A percentile compares a stretch with the other conserved stretches of the same genome.
Conservation (phyloP, 73 alveolate species). For the Paramecium sexaurelia region DNA sequence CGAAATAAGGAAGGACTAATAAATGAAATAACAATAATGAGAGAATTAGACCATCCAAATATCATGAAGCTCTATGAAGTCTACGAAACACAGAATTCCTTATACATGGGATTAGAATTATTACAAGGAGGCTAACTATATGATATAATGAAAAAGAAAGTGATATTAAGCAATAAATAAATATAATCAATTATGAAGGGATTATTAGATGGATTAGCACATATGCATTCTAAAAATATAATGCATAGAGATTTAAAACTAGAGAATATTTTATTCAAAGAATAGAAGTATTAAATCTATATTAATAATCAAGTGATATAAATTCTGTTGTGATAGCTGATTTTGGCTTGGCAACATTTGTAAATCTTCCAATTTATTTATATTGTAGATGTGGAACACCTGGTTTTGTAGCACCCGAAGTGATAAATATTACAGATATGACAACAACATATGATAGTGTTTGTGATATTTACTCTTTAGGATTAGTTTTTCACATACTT, state of each 20-base stretch:
- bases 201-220: constrained; percentile 60
- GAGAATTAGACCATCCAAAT: constrained; percentile 63
- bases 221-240: constrained; percentile 60
- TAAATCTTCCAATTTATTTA: constrained; percentile 36
- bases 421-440: constrained; percentile 62
- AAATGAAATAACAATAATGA: constrained; percentile 64
- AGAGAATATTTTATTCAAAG: constrained; percentile 59
- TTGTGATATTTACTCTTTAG: constrained; percentile 62
- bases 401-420: constrained; percentile 71
- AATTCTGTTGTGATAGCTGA: constrained; percentile 63
- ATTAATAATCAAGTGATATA: not conserved
- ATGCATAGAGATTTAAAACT: constrained; percentile 67
- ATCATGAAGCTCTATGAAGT: constrained; percentile 65
- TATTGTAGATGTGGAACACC: constrained; percentile 70
- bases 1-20: constrained; percentile 56
- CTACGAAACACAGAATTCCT: constrained; percentile 60
- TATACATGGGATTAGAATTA: constrained; percentile 63
- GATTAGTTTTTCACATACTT: constrained; percentile 63
- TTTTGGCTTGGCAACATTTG: constrained; percentile 66
- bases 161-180: constrained; percentile 24
- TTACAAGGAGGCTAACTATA: constrained; percentile 64
- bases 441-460: constrained; percentile 59
- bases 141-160: constrained; percentile 60
- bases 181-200: constrained; percentile 59
- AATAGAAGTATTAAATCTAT: not conserved